Percentiles rank a stretch among this genome's conserved stretches.
Conservation (phyloP, 768 basidiomycete species). For the Cystofilobasidium macerans region DNA sequence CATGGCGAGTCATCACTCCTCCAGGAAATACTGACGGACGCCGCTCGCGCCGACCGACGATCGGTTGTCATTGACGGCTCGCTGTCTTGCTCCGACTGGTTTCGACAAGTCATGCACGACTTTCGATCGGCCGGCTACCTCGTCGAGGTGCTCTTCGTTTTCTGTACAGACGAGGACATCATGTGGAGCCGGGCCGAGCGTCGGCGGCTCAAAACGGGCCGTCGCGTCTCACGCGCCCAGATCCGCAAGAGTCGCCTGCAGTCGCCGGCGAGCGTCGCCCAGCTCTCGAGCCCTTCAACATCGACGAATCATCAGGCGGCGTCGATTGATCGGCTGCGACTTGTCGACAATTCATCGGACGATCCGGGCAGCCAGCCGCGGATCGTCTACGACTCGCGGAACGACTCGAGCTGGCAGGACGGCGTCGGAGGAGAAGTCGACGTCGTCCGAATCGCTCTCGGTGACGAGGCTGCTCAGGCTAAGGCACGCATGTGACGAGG, state of each 20-base stretch:
- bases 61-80: conserved; percentile 34
- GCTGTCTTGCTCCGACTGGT: conserved; percentile 32
- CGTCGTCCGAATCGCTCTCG: conserved; percentile 12
- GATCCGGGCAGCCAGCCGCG: conserved; percentile 12
- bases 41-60: conserved; percentile 27
- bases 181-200: conserved; percentile 31
- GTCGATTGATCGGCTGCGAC: conserved; percentile 29
- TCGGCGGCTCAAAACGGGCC: conserved; percentile 31
- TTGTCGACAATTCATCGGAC: conserved; percentile 33
- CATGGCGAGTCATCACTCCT: conserved; percentile 33
- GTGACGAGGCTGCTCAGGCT: background rate
- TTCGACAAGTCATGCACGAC: conserved; percentile 29
- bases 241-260: conserved; percentile 26
- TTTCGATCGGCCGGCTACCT: conserved; percentile 27
- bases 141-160: conserved; percentile 35
- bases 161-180: conserved; percentile 28
- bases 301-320: conserved; percentile 17
- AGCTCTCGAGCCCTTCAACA: conserved; percentile 27
- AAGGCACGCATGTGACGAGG: background rate
- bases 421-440: background rate
- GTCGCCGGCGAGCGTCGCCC: conserved; percentile 22
- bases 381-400: conserved; percentile 32
- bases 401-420: conserved; percentile 29
- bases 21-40: conserved; percentile 31
- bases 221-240: conserved; percentile 21